Evolutionary conservation across 2,329 filamentous ascomycete genomes (phyloP), one percentile per base, ranked within the genome.

Genomic region (Exophiala oligosperma): DNA sequence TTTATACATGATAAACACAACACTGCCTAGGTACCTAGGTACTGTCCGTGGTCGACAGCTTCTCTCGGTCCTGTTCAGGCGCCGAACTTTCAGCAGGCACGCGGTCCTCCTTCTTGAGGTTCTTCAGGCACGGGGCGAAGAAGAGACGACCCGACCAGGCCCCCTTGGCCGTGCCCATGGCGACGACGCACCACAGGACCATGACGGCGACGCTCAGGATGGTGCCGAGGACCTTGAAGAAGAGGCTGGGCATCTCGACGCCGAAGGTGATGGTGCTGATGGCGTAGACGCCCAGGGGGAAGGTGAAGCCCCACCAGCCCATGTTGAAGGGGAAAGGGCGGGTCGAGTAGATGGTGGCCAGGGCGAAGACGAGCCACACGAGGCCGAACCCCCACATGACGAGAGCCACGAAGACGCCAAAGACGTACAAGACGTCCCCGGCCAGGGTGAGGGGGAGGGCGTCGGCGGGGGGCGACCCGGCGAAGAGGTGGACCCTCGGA

Each of bases 231-330:
- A 86, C 74, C 32, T 74, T 72, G 64, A 86, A 86, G 65, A 86
- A 84, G 12, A 68, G 52, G 37, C 78, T 84, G 0, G 80, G 78
- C 59, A 86, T 74, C 59, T 84, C 79, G 23, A 74, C 71, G 1
- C 79, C 81, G 43, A 76, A 67, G 43, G 72, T 68, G 38, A 72
- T 71, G 2, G 74, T 76, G 57, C 71, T 76, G 7, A 79, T 70
- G 0, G 83, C 77, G 68, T 80, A 85, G 0, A 84, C 83, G 2
- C 83, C 84, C 1, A 84, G 65, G 0, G 83, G 84, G 62, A 86
- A 86, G 0, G 79, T 83, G 59, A 85, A 85, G 2, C 80, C 81
- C 82, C 81, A 86, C 82, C 83, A 84, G 12, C 83, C 83, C 71
- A 85, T 82, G 65, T 86, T 85, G 69, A 86, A 85, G 0, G 82